Percentiles rank a stretch among this genome's conserved stretches.
These are phyloP conservation scores for Metschnikowia amazonensis DNA, from an alignment of 805 yeast genomes.

Conservation along the genomic window DNA sequence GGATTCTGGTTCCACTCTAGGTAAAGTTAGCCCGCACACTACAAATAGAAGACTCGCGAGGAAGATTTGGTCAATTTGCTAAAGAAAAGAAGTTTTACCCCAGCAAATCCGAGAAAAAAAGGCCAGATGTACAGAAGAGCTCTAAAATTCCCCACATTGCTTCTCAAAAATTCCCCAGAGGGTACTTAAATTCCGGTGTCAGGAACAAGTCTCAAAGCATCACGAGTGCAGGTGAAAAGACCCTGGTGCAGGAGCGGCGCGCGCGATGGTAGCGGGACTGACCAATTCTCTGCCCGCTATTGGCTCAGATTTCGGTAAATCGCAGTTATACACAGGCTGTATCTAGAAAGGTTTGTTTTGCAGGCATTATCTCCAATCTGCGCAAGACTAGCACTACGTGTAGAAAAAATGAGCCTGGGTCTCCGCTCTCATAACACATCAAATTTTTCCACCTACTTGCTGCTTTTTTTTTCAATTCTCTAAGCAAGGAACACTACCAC, in stretches of 20 bases:
- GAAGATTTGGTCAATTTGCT: too few species aligned
- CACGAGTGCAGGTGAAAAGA: background rate
- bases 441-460: conserved; percentile 2
- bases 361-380: conserved; percentile 5
- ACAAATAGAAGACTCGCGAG: background rate
- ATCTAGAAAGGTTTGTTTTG: background rate
- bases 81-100: too few species aligned
- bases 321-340: background rate
- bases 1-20: conserved; percentile 1
- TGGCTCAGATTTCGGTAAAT: background rate
- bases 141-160: too few species aligned
- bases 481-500: conserved; percentile 1
- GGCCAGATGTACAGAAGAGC: too few species aligned
- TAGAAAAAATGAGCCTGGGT: conserved; percentile 3
- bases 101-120: too few species aligned
- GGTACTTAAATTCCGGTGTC: background rate
- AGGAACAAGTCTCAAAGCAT: background rate
- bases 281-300: conserved; percentile 2
- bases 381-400: conserved; percentile 1
- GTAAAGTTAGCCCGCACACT: background rate
- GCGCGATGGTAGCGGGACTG: background rate
- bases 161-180: too few species aligned
- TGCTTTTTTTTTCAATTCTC: conserved; percentile 1
- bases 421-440: background rate
- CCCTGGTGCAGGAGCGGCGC: conserved; percentile 2